Evolutionary conservation across 1,139 yeast genomes (phyloP), one percentile per base, ranked within the genome.

Genomic region (Hemisphaericaspora subhashii): DNA sequence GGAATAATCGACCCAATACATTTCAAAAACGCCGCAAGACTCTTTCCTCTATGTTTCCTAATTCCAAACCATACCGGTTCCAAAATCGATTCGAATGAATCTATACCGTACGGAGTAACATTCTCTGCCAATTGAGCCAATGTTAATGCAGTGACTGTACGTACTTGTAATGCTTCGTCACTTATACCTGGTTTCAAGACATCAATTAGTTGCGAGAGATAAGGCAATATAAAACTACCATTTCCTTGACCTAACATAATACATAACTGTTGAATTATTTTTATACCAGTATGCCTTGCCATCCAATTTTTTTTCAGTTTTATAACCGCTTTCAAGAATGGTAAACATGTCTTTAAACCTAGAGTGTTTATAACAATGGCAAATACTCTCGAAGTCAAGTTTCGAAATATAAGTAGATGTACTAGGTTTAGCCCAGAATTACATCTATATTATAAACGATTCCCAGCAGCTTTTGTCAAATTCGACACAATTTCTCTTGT

Each of bases 51-150:
- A 47, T 86, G 95, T 32, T 74, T 74, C 38, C 81, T 74, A 22
- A 88, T 74, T 2, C 96, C 97, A 14, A 68, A 64, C 96, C 96
- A 89, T 6, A 88, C 61, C 0, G 90, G 87, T 45, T 86, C 92
- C 29, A 92, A 57, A 2, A 68, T 59, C 7, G 58, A 64, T 48
- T 86, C 94, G 58, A 92, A 90, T 0, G 94, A 79, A 52, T 88
- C 97, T 41, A 87, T 84, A 35, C 98, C 98, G 60, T 85, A 88
- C 0, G 98, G 98, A 16, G 79, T 72, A 1, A 90, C 80, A n/a
- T 86, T 83, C 35, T 87, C 94, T 0, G 98, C 98, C 26, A 92
- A 60, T 5, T 83, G 78, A 0, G 94, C 70, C 1, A 90, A 53
- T 0, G 96, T 81, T 24, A 74, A 64, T 0, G 96, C 96, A 0